Conservation (phyloP, 2,329 filamentous ascomycete species). For the Coleophoma eucalyptorum region DNA sequence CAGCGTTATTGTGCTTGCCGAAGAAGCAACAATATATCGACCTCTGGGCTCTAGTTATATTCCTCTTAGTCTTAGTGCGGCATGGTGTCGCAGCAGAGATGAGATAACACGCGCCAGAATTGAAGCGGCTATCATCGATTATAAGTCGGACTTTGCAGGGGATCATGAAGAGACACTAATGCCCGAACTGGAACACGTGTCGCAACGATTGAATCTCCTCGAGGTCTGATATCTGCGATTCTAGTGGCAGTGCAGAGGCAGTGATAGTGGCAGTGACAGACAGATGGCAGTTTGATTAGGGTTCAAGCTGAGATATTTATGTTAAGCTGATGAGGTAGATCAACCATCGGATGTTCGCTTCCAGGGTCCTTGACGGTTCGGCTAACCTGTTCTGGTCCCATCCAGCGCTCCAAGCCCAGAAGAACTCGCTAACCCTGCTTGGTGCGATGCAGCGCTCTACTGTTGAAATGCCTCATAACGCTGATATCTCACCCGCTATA, state of each 20-base stretch:
- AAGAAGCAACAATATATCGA: slow-evolving; percentile 21
- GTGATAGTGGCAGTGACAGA: no score
- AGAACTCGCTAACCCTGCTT: background rate
- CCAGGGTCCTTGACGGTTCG: background rate
- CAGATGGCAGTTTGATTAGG: no score
- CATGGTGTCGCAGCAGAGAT: slow-evolving; percentile 15
- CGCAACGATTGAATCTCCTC: background rate
- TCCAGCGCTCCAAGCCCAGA: background rate
- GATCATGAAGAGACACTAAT: background rate
- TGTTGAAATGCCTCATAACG: background rate
- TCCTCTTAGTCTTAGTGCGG: slow-evolving; percentile 20
- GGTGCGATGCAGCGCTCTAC: background rate
- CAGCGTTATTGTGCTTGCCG: slow-evolving; percentile 25
- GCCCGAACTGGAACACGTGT: background rate
- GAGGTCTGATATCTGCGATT: no score
- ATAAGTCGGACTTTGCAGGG: background rate
- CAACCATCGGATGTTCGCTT: background rate
- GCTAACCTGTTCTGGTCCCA: background rate
- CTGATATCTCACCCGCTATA: background rate
- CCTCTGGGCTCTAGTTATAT: slow-evolving; percentile 30
- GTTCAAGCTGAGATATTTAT: background rate
- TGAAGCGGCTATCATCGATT: background rate
- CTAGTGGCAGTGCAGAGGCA: no score
- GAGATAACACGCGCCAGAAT: background rate
- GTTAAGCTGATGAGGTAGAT: background rate